Evolutionary conservation across 2,329 filamentous ascomycete species (phyloP), one percentile per base, ranked within the genome.

Genomic region (Teratosphaeria gauchensis): DNA sequence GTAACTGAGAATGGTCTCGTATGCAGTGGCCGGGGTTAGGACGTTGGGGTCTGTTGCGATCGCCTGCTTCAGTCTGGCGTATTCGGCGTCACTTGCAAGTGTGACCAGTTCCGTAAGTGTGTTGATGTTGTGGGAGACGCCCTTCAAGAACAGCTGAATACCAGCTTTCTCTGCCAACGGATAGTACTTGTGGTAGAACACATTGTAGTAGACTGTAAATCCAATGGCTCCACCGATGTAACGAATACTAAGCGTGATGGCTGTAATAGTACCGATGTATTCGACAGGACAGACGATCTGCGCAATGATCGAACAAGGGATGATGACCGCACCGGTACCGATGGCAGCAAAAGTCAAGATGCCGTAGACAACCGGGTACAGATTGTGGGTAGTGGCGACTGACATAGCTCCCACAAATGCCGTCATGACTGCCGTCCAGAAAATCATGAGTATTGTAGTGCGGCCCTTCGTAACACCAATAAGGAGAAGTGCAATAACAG

Each of bases 271-370:
- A 5, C 84, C 86, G 62, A 89, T 88, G 11, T 88, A 77, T 58
- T 88, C 84, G 65, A 84, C 82, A 0, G 85, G 85, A 61, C 84
- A 87, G 62, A 87, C 82, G 63, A 88, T 86, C 21, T 84, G 84
- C 5, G 83, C 65, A 59, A 88, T 85, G 64, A 88, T 85, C 1
- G 82, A 84, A 6, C 82, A 81, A 0, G 85, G 86, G 9, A 89
- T 82, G 46, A 88, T 82, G 58, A 88, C 84, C 1, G 83, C 86
- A 9, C 85, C 86, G 4, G 88, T 82, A n/a, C 85, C 85, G 11
- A 88, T 72, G 4, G 82, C 80, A 1, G 84, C 83, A 4, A 88
- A 67, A 14, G 81, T 74, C 24, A 88, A 75, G 30, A 87, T 72
- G 14, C 76, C 79, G 74, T 65, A 66, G 28, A 65, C 62, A 3